Percentiles rank a stretch among this genome's conserved stretches.
Evolutionary conservation across 192 early-diverging fungal genomes (phyloP).

Genomic region (Bifiguratus adelaidae): DNA sequence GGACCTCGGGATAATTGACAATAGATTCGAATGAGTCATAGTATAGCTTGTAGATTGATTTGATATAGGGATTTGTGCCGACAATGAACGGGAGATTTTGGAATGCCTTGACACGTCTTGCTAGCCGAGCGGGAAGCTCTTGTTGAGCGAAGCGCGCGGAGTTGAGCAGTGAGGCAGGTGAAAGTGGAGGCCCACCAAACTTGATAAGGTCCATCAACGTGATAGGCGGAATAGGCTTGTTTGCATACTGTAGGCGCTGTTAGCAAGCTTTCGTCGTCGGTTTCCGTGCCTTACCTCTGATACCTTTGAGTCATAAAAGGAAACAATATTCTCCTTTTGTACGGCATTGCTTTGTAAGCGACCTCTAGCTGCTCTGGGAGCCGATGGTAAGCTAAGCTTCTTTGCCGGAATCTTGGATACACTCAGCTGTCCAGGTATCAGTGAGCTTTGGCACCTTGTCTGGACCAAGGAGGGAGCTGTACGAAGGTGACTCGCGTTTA

Average conservation of each 20-base stretch:
- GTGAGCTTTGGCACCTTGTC: too few species aligned
- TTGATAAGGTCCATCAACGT: slow-evolving; percentile 68
- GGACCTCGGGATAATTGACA: slow-evolving; percentile 49
- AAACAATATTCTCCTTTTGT: too few species aligned
- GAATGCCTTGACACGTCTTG: slow-evolving; percentile 74
- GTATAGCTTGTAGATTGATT: slow-evolving; percentile 71
- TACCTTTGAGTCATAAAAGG: too few species aligned
- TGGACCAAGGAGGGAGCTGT: too few species aligned
- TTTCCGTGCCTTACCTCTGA: too few species aligned
- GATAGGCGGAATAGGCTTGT: slow-evolving; percentile 48
- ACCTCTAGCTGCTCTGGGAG: too few species aligned
- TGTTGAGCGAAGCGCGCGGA: slow-evolving; percentile 53
- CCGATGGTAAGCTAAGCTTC: too few species aligned
- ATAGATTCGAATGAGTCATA: slow-evolving; percentile 67
- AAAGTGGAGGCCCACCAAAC: slow-evolving; percentile 56
- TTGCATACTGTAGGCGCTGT: slow-evolving; percentile 58
- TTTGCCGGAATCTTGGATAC: too few species aligned
- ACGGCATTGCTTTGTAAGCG: too few species aligned
- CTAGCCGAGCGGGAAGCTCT: slow-evolving; percentile 86
- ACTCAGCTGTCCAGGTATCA: too few species aligned
- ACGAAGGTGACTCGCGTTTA: too few species aligned
- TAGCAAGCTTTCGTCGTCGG: too few species aligned
- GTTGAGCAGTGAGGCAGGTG: slow-evolving; percentile 35
- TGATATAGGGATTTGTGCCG: slow-evolving; percentile 90
- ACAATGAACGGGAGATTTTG: slow-evolving; percentile 93